Conservation (phyloP, 139 green algal genomes). For the Coelastrella sp. region DNA sequence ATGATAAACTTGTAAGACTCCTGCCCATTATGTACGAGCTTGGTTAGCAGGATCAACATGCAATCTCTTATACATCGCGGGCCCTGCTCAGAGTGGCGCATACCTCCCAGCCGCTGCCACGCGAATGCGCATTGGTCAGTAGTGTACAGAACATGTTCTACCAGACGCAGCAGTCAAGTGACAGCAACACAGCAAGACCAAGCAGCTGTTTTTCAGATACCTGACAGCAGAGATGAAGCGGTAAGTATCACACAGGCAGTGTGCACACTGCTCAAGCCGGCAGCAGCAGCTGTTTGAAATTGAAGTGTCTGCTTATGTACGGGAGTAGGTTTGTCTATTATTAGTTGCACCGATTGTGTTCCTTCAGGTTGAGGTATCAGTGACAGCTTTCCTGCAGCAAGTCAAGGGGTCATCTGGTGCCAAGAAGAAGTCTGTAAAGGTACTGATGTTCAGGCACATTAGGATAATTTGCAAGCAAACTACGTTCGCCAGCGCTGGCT, state of each 20-base stretch:
- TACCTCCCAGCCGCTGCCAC: constrained; percentile 25
- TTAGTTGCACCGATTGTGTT: no score
- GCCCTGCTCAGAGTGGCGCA: constrained; percentile 14
- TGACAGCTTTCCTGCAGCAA: neutral
- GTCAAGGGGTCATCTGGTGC: neutral
- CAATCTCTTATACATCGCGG: neutral
- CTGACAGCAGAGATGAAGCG: constrained; percentile 26
- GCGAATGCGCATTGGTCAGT: neutral
- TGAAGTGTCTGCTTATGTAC: no score
- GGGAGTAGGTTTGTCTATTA: no score
- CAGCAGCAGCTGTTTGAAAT: no score
- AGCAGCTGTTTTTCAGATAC: constrained; percentile 10
- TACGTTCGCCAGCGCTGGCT: no score
- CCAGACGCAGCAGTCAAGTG: neutral
- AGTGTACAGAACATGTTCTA: no score
- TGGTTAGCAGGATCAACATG: neutral
- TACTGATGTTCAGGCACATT: no score
- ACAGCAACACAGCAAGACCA: neutral
- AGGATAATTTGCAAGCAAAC: no score
- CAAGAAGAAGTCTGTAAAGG: neutral
- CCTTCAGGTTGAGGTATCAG: constrained; percentile 11
- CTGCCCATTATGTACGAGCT: no score
- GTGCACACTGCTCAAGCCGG: no score
- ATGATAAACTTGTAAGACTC: no score
- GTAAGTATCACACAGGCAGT: constrained; percentile 15